Evolutionary conservation across 1,139 yeast species (phyloP), one percentile per base, ranked within the genome.

Genomic region (Arxiozyma heterogenica): DNA sequence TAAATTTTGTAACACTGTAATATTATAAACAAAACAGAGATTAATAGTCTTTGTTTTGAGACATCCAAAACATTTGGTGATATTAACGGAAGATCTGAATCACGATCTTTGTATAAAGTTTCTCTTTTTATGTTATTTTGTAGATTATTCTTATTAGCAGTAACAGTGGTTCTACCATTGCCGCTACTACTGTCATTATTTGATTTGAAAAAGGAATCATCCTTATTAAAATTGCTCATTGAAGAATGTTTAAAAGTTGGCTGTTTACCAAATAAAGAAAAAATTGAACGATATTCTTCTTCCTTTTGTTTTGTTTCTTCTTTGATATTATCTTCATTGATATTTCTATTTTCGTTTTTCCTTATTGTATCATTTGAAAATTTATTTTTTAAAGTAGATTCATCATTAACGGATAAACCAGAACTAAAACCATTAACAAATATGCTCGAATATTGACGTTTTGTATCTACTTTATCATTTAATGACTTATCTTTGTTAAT

Each of bases 1-100:
- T 86, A 87, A 1, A 87, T 56, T 66, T 93, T 93, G 79, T 86
- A 86, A 25, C 89, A 81, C 68, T 91, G 97, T 22, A 91, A 75
- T 51, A 86, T 74, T 3, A 80, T 73, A 65, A 90, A 87, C n/a
- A 86, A 58, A 2, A 88, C 79, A 25, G 83, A 70, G 8, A 83
- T 77, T 54, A 86, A 76, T 49, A 82, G 69, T 59, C 96, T 73
- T 68, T 93, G 98, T 27, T 85, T 84, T n/a, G 87, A 89, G n/a
- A 80, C 80, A 61, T 90, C 96, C 38, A 91, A 67, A 1, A 82
- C 70, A 9, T 75, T 71, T 3, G 79, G 71, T 1, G 88, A 82
- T 51, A 84, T 79, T 53, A 83, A 69, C 3, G 81, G 77, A 43
- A 58, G 27, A 34, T 27, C 38, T 12, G 38, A 23, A 34, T 46